Conservation (phyloP, 1,139 yeast species). For the Casaregolazyma suthepensis region DNA sequence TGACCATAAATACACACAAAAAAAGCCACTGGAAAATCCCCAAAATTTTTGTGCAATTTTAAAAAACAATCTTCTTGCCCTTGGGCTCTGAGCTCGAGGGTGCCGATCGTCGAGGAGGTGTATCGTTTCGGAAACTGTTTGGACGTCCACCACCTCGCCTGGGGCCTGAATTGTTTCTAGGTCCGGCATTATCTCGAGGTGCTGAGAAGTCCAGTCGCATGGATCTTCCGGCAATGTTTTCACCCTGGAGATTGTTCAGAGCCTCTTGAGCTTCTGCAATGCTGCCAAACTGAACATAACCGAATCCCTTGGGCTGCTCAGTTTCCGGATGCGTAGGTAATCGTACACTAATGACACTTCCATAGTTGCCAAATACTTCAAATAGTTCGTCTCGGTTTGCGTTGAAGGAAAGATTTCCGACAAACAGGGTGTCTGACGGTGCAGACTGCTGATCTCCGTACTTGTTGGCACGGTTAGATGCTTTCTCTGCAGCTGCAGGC, state of each 20-base stretch:
- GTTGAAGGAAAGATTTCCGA: conserved; percentile 92
- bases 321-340: conserved; percentile 98
- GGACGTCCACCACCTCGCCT: conserved; percentile 38
- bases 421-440: conserved; percentile 91
- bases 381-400: conserved; percentile 73
- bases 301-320: conserved; percentile 98
- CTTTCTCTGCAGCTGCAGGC: conserved; percentile 49
- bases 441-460: conserved; percentile 86
- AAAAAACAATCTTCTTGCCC: conserved; percentile 27
- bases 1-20: conserved; percentile 1
- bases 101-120: conserved; percentile 22
- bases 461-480: conserved; percentile 72
- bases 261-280: conserved; percentile 91
- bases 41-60: conserved; percentile 13
- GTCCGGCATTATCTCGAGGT: conserved; percentile 59
- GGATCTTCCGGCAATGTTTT: conserved; percentile 84
- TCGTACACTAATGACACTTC: conserved; percentile 81
- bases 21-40: neutral
- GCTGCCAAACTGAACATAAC: conserved; percentile 85
- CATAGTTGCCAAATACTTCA: conserved; percentile 67
- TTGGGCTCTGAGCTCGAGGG: conserved; percentile 22
- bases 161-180: conserved; percentile 40
- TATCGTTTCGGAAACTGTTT: conserved; percentile 16
- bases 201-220: conserved; percentile 92
- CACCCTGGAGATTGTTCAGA: conserved; percentile 80